Evolutionary conservation across 2,329 filamentous ascomycete genomes (phyloP).

Genomic region (Pseudogymnoascus sp.): DNA sequence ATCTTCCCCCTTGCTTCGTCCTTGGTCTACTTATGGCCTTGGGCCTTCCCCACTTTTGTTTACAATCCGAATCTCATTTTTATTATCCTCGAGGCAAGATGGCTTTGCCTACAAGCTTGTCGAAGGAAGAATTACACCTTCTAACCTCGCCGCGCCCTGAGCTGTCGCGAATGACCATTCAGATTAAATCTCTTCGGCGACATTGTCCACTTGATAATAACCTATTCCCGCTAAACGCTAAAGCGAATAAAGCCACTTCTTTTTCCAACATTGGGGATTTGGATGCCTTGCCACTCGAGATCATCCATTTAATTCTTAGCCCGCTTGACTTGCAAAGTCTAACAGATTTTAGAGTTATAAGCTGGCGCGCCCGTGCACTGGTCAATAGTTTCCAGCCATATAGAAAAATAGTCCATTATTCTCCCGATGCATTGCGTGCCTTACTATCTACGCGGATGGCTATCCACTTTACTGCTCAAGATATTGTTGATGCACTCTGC

Average conservation of each 20-base stretch:
- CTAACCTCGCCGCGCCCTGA: conserved; percentile 13
- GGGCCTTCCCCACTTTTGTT: too few species aligned
- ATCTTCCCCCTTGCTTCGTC: too few species aligned
- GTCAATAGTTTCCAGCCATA: conserved; percentile 15
- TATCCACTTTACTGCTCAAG: conserved; percentile 12
- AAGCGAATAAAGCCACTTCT: not conserved
- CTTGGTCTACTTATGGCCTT: too few species aligned
- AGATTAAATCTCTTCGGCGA: conserved; percentile 13
- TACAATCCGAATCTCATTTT: too few species aligned
- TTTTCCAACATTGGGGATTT: not conserved
- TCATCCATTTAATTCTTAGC: conserved; percentile 13
- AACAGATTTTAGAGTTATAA: conserved; percentile 15
- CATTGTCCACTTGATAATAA: conserved; percentile 16
- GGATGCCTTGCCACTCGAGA: conserved; percentile 13
- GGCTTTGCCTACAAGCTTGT: conserved; percentile 13
- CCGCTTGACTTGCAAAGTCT: conserved; percentile 16
- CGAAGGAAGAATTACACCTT: conserved; percentile 11
- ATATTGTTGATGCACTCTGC: conserved; percentile 16
- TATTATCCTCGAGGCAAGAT: not conserved
- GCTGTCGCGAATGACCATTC: conserved; percentile 13
- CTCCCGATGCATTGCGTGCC: conserved; percentile 14
- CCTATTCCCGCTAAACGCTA: not conserved
- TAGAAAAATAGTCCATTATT: conserved; percentile 12
- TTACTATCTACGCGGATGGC: conserved; percentile 15
- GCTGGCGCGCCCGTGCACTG: conserved; percentile 12